A percentile compares a stretch with the other conserved stretches of the same genome.
Conservation (phyloP, 2,329 filamentous ascomycete species). For the Trichoderma pleuroti region DNA sequence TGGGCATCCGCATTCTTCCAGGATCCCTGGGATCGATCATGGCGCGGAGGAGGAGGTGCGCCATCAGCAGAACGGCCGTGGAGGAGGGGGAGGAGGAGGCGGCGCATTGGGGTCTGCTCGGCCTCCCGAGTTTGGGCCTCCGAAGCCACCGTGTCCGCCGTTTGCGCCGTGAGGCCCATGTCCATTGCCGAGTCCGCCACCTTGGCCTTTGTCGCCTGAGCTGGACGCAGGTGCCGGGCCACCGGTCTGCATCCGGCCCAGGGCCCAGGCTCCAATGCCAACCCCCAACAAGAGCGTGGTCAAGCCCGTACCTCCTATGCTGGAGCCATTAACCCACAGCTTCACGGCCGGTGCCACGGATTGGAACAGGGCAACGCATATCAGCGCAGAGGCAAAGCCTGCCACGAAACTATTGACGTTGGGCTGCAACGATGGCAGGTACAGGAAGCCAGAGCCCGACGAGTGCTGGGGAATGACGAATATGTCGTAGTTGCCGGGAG, state of each 20-base stretch:
- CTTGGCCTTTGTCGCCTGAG: slow-evolving; percentile 10
- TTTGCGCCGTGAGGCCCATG: slow-evolving; percentile 9
- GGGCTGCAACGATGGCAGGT: slow-evolving; percentile 83
- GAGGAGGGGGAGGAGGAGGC: slow-evolving; percentile 18
- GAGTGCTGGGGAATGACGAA: slow-evolving; percentile 95
- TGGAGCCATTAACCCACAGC: slow-evolving; percentile 68
- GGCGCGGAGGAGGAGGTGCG: slow-evolving; percentile 14
- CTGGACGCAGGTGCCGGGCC: slow-evolving; percentile 15
- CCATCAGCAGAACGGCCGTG: slow-evolving; percentile 5
- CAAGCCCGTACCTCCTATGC: slow-evolving; percentile 70
- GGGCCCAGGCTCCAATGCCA: slow-evolving; percentile 72
- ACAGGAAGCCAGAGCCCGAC: slow-evolving; percentile 82
- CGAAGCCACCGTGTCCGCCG: slow-evolving; percentile 19
- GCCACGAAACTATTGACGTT: slow-evolving; percentile 89
- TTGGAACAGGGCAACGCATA: slow-evolving; percentile 69
- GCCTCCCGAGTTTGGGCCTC: slow-evolving; percentile 23
- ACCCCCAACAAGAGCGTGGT: slow-evolving; percentile 68
- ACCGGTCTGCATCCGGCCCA: slow-evolving; percentile 39
- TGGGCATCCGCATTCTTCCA: slow-evolving; percentile 1
- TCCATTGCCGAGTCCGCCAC: slow-evolving; percentile 9
- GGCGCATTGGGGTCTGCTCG: slow-evolving; percentile 12
- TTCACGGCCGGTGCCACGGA: slow-evolving; percentile 70
- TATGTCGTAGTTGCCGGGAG: slow-evolving; percentile 91
- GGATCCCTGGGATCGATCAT: slow-evolving; percentile 15
- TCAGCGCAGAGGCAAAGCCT: slow-evolving; percentile 73